Evolutionary conservation across 495 filamentous ascomycete genomes (phyloP), one percentile per base, ranked within the genome.

Genomic region (Daldinia caldariorum): DNA sequence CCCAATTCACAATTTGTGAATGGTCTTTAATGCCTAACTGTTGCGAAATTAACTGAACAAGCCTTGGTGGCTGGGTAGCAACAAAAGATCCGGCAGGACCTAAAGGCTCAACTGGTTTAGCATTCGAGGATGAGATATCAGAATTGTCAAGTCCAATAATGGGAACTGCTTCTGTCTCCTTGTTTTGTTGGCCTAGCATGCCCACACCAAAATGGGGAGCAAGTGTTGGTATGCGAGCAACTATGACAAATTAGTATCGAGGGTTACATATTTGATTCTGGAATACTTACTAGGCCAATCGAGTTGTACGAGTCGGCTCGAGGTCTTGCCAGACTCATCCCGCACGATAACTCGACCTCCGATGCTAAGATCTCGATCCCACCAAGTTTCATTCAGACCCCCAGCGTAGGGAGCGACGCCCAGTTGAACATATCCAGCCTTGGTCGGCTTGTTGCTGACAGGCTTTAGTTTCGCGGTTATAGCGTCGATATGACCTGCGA

Each of bases 341-440:
- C 89, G 90, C 22, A 97, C 89, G 37, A 97, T 83, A 7, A 99
- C 94, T 43, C 92, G 85, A 9, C 95, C 95, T 54, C 92, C 95
- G 70, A 97, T 90, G 54, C 91, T 89, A 43, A 99, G 85, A 80
- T 99, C 95, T 14, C 94, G 85, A 81, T 97, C 94, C 93, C 92
- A 97, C 94, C 94, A 97, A 2, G 94, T 97, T 58, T 80, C 81
- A 69, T 94, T 93, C 58, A 97, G 79, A 20, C 82, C 92, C 37
- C 95, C 94, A 10, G 93, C 95, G 76, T 97, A 99, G 0, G 92
- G 95, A 4, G 95, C 95, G 34, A 99, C 90, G 5, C 91, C 94
- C 4, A 99, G 84, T 81, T 97, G 93, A n/a, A 89, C 71, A 78
- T 92, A 99, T 35, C 94, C 94, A 22, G 91, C 89, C 74, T 90